phyloP scores from a whole-genome alignment of 108 stramenopile species.

The Pseudonitzschia multiseries region DNA sequence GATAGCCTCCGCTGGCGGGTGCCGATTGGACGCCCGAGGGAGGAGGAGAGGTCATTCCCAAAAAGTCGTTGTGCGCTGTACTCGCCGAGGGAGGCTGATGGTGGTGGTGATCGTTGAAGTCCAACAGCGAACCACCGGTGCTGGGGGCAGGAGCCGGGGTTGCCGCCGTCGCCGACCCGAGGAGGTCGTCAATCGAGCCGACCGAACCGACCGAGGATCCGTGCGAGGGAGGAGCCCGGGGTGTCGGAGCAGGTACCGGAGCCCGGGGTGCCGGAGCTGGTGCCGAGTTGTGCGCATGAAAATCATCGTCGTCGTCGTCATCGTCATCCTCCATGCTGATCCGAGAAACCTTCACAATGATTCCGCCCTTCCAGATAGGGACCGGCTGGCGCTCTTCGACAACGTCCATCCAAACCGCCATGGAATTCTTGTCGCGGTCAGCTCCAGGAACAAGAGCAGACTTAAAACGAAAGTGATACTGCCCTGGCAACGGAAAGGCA shows the following conservation, averaged over 20 bases:
- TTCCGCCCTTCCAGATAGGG: slow-evolving; percentile 67
- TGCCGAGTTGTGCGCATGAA: slow-evolving; percentile 15
- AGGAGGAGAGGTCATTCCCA: slow-evolving; percentile 76
- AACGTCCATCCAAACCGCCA: slow-evolving; percentile 90
- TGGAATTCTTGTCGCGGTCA: slow-evolving; percentile 76
- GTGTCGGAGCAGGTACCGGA: slow-evolving; percentile 16
- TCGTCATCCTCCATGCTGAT: slow-evolving; percentile 67
- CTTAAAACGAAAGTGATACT: slow-evolving; percentile 97
- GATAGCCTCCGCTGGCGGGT: slow-evolving; percentile 18
- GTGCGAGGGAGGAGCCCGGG: slow-evolving; percentile 9
- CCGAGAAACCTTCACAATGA: slow-evolving; percentile 82
- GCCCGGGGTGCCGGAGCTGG: slow-evolving; percentile 24
- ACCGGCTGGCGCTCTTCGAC: slow-evolving; percentile 72
- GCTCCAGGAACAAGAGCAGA: slow-evolving; percentile 76
- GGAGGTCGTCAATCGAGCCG: slow-evolving; percentile 35
- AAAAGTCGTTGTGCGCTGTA: slow-evolving; percentile 64
- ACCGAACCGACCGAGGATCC: slow-evolving; percentile 6
- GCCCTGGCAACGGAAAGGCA: slow-evolving; percentile 91
- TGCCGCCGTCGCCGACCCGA: slow-evolving; percentile 15
- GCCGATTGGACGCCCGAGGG: slow-evolving; percentile 17
- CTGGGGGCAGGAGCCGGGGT: slow-evolving; percentile 29
- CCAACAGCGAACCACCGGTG: slow-evolving; percentile 34
- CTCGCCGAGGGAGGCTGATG: not conserved
- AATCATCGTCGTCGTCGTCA: slow-evolving; percentile 66
- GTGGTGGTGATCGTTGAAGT: slow-evolving; percentile 55